phyloP scores from a whole-genome alignment of 768 basidiomycete species.

The Mycena filopes region DNA sequence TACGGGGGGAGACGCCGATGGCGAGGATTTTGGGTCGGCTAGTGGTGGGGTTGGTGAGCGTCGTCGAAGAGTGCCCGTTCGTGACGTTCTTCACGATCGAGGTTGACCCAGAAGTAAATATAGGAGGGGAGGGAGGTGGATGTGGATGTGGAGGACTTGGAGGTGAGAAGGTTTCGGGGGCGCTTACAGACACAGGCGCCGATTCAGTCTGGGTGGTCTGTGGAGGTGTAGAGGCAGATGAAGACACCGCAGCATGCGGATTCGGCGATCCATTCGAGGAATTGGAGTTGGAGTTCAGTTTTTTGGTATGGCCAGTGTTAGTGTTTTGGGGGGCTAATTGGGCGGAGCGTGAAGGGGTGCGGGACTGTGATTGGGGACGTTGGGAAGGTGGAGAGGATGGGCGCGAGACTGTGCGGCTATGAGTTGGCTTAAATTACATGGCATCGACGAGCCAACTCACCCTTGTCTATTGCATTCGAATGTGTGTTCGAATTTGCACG shows the following conservation, averaged over 20 bases:
- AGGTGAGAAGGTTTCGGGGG: neutral
- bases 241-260: too few species aligned
- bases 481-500: too few species aligned
- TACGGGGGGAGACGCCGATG: constrained; percentile 30
- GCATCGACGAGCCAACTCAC: too few species aligned
- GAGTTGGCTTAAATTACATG: too few species aligned
- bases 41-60: neutral
- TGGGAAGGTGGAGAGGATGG: constrained; percentile 10
- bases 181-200: neutral
- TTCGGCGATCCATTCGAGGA: neutral
- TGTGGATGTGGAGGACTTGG: neutral
- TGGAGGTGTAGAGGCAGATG: too few species aligned
- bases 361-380: too few species aligned
- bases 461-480: too few species aligned
- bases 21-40: constrained; percentile 10
- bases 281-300: neutral
- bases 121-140: neutral
- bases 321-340: neutral
- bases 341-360: too few species aligned
- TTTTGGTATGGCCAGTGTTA: constrained; percentile 8
- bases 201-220: neutral
- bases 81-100: too few species aligned
- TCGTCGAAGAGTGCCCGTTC: too few species aligned
- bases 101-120: neutral
- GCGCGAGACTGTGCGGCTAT: constrained; percentile 18